Percentiles rank a stretch among this genome's conserved stretches.
These are phyloP conservation scores for Pseudogymnoascus sp. DNA, from an alignment of 2,329 filamentous ascomycete genomes.

Conservation along the genomic window DNA sequence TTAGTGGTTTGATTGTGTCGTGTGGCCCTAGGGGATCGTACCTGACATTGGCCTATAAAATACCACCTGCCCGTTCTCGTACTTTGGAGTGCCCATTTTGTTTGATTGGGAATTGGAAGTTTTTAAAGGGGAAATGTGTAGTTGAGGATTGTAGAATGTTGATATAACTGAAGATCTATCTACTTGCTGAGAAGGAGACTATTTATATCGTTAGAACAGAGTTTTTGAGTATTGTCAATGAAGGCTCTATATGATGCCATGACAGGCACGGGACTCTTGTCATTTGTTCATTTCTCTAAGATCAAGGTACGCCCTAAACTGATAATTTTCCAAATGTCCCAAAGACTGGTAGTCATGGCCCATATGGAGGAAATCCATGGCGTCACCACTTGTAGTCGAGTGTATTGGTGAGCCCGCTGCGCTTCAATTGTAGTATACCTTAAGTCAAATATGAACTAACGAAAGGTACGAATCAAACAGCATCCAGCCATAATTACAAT, in stretches of 20 bases:
- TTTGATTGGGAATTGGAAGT: not conserved
- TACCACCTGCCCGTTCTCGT: not conserved
- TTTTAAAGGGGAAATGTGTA: not conserved
- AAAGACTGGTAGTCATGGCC: not conserved
- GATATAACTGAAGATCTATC: not conserved
- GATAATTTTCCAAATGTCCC: not conserved
- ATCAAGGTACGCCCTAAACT: not conserved
- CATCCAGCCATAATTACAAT: not conserved
- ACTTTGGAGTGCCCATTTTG: not conserved
- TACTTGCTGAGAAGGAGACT: not conserved
- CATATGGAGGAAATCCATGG: not conserved
- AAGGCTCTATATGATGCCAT: not conserved
- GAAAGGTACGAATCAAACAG: not conserved
- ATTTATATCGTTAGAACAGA: not conserved
- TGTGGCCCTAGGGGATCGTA: not conserved
- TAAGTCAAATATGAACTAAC: not conserved
- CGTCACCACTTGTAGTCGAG: not conserved
- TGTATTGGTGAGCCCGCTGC: not conserved
- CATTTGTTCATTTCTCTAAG: not conserved
- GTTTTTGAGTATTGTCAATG: not conserved
- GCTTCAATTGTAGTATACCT: not conserved
- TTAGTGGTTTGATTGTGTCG: not conserved
- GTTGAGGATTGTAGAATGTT: not conserved
- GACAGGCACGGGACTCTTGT: not conserved
- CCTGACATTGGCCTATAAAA: not conserved